A percentile compares a stretch with the other conserved stretches of the same genome.
Conservation (phyloP, 805 yeast genomes). For the Teunomyces cretensis region DNA sequence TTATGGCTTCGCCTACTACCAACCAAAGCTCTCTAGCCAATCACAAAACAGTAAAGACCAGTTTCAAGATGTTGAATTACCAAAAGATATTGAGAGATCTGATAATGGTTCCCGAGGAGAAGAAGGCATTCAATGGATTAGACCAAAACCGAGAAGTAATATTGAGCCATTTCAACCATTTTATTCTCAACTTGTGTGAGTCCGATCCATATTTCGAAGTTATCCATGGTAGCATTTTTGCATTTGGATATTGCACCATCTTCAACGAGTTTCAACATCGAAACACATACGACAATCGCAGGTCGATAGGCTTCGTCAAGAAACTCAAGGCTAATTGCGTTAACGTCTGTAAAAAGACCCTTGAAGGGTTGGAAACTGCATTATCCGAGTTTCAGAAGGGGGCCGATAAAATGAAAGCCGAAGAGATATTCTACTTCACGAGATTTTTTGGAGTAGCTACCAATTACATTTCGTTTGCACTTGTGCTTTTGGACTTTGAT, state of each 20-base stretch:
- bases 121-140: not conserved
- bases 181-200: conserved; percentile 1
- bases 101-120: not conserved
- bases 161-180: conserved; percentile 10
- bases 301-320: not conserved
- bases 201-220: conserved; percentile 4
- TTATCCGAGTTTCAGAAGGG: not conserved
- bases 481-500: not conserved
- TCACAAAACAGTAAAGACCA: not conserved
- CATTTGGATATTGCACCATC: conserved; percentile 17
- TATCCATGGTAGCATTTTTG: conserved; percentile 13
- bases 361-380: not conserved
- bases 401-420: not conserved
- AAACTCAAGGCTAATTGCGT: not conserved
- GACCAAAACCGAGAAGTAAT: conserved; percentile 1
- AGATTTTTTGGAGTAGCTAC: not conserved
- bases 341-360: not conserved
- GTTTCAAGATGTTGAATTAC: not conserved
- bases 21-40: not conserved
- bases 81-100: not conserved
- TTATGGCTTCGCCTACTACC: not conserved
- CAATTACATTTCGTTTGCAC: not conserved
- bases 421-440: not conserved
- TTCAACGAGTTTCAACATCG: conserved; percentile 11
- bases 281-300: not conserved